These are phyloP conservation scores for Globisporangium takayamanum DNA, from an alignment of 352 stramenopile genomes.

Conservation along the genomic window DNA sequence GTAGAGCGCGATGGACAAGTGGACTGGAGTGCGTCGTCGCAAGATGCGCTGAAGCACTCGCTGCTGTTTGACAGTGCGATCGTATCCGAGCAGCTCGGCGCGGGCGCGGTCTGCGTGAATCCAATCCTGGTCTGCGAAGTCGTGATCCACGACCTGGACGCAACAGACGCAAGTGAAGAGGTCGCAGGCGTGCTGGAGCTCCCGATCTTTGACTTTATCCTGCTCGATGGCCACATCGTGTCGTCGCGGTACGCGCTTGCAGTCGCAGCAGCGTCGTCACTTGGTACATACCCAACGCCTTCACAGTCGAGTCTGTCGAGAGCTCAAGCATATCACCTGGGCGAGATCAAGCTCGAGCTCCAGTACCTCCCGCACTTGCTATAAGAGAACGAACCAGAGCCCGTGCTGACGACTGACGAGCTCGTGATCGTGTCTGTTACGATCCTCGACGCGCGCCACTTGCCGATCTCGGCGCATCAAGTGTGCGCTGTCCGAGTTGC, in stretches of 20 bases:
- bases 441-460: constrained; percentile 8
- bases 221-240: constrained; percentile 33
- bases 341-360: constrained; percentile 30
- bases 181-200: constrained; percentile 25
- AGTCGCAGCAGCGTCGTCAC: background rate
- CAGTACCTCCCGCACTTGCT: constrained; percentile 29
- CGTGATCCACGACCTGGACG: constrained; percentile 1
- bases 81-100: background rate
- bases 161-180: background rate
- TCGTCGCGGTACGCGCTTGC: constrained; percentile 24
- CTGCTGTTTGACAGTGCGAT: constrained; percentile 10
- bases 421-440: constrained; percentile 5
- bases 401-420: background rate
- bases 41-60: background rate
- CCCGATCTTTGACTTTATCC: constrained; percentile 41
- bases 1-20: constrained; percentile 9
- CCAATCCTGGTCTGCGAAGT: constrained; percentile 25
- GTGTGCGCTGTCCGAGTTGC: constrained; percentile 14
- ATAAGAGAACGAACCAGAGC: background rate
- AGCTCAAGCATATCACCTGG: constrained; percentile 1
- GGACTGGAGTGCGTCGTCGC: constrained; percentile 2
- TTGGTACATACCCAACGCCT: background rate
- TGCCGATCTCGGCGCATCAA: constrained; percentile 4
- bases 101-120: constrained; percentile 11
- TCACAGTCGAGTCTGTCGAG: background rate